These are phyloP conservation scores for Pythium oligandrum DNA, from an alignment of 352 stramenopile genomes.

Conservation along the genomic window DNA sequence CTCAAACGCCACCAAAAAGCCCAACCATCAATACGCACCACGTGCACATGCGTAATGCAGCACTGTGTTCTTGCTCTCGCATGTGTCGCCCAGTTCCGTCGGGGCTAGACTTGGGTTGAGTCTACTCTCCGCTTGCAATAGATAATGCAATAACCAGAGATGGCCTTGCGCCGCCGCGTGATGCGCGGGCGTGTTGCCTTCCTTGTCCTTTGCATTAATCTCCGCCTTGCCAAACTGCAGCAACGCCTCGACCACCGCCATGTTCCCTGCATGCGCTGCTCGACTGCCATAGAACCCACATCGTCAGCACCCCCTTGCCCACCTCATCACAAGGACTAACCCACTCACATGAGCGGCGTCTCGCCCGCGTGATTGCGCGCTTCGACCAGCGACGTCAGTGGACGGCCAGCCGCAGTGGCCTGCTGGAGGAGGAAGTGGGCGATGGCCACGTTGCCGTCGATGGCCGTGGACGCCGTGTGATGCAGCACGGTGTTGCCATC, in stretches of 20 bases:
- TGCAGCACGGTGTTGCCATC: constrained; percentile 57
- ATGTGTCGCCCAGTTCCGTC: constrained; percentile 27
- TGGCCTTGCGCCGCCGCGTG: constrained; percentile 68
- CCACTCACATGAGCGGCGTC: constrained; percentile 65
- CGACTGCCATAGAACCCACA: constrained; percentile 24
- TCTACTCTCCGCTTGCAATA: constrained; percentile 45
- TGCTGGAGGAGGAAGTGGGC: constrained; percentile 83
- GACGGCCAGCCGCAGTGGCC: constrained; percentile 25
- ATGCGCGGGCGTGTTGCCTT: constrained; percentile 63
- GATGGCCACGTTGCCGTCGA: constrained; percentile 40
- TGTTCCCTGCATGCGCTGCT: constrained; percentile 63
- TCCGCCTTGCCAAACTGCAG: constrained; percentile 46
- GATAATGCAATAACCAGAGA: constrained; percentile 70
- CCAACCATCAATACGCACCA: no score
- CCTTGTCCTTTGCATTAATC: constrained; percentile 40
- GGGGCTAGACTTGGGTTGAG: neutral
- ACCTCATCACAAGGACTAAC: neutral
- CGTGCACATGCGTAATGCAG: no score
- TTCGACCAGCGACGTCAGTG: constrained; percentile 34
- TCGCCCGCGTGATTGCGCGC: constrained; percentile 52
- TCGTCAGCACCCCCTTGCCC: neutral
- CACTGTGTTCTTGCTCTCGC: constrained; percentile 27
- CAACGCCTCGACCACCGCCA: constrained; percentile 55
- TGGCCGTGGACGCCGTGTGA: constrained; percentile 39
- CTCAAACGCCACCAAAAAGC: no score